phyloP scores from a whole-genome alignment of 2,329 filamentous ascomycete species.

The Pyricularia pennisetigena region DNA sequence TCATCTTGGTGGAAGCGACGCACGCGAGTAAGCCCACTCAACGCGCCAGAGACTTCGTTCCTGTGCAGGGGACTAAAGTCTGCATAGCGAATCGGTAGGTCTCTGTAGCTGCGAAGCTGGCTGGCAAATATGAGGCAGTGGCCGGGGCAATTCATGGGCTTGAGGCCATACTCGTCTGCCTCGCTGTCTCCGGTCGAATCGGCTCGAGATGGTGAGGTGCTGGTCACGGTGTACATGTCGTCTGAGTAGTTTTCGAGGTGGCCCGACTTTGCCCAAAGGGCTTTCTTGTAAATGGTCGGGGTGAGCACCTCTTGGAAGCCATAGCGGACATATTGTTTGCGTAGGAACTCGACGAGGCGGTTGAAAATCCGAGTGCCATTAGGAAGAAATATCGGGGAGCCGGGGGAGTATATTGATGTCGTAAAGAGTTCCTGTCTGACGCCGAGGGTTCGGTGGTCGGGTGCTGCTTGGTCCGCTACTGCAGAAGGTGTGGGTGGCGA shows the following conservation, averaged over 20 bases:
- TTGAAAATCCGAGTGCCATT: conserved; percentile 78
- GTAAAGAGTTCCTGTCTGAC: conserved; percentile 68
- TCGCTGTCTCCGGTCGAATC: conserved; percentile 30
- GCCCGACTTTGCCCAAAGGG: conserved; percentile 75
- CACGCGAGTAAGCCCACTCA: conserved; percentile 84
- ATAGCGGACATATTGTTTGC: conserved; percentile 74
- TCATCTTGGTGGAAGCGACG: conserved; percentile 95
- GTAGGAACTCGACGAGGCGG: conserved; percentile 70
- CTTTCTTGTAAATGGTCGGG: conserved; percentile 83
- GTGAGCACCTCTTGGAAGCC: conserved; percentile 85
- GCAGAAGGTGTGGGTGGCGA: conserved; percentile 12
- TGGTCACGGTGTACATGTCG: conserved; percentile 80
- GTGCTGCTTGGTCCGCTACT: conserved; percentile 12
- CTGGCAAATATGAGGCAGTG: conserved; percentile 85
- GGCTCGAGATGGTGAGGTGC: conserved; percentile 33
- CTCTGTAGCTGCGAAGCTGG: conserved; percentile 75
- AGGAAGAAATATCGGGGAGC: conserved; percentile 76
- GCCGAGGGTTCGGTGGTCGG: conserved; percentile 52
- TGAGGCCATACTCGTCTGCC: conserved; percentile 68
- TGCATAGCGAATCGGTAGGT: conserved; percentile 84
- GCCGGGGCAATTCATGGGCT: conserved; percentile 96
- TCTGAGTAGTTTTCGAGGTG: conserved; percentile 86
- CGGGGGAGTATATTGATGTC: conserved; percentile 70
- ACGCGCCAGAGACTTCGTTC: conserved; percentile 87
- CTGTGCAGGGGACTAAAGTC: conserved; percentile 94